Evolutionary conservation across 257 asterid genomes (phyloP), one percentile per base, ranked within the genome.

Genomic region (Lycium barbarum): DNA sequence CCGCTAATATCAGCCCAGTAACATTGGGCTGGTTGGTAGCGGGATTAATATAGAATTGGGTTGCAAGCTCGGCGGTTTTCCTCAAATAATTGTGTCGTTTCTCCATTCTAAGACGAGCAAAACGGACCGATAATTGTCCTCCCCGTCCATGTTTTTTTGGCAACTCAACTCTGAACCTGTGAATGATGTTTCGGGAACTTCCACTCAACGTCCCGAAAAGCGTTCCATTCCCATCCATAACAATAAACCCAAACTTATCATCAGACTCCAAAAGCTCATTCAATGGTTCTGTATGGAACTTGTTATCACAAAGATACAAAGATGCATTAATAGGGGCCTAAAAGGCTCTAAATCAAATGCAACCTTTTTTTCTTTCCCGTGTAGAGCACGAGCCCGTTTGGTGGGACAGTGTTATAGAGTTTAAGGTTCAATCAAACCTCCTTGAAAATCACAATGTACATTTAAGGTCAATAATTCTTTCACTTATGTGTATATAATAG

Each of bases 161-260:
- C 74, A 88, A 88, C 87, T 88, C 90, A 36, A 86, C 90, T 0
- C 84, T 63, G 71, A 88, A 88, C 51, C 86, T 88, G 79, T 86
- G 89, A 84, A 88, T 86, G 78, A 88, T 26, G 74, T 84, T 84
- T 17, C 89, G 51, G 13, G 90, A 84, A 55, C 84, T 86, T 35
- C 90, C 89, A 59, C 90, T 84, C 86, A 88, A 86, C 4, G 90
- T 86, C 83, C 89, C 90, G 14, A 84, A 88, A 17, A 88, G 86
- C 38, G 90, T 86, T 45, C 90, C 90, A 51, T 88, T 86, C 22
- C 90, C 90, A 84, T 88, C 90, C 90, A 86, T 88, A n/a, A 88
- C 65, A 81, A 88, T 88, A 40, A 86, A 88, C 20, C 90, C 89
- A 84, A 88, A 87, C 84, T 84, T 81, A 26, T 87, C 87, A 74